Evolutionary conservation across 2,329 filamentous ascomycete genomes (phyloP).

Genomic region (Monosporascus sp.): DNA sequence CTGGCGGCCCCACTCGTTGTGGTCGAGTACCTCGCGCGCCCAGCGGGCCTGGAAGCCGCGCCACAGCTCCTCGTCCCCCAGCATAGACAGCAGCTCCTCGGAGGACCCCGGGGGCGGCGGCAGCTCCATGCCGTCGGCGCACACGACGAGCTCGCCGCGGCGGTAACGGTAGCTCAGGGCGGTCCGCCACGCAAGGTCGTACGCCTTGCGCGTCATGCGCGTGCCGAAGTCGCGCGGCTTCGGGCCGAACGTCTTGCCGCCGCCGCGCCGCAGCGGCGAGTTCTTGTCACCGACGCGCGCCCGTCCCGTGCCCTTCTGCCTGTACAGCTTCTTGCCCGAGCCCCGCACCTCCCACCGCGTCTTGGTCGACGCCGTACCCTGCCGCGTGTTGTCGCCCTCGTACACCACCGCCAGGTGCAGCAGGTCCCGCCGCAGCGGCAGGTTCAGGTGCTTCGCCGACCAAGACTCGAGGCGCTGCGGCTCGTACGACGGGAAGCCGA

Average conservation of each 20-base stretch:
- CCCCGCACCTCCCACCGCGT: constrained; percentile 80
- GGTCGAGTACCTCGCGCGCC: constrained; percentile 62
- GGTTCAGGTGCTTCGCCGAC: constrained; percentile 74
- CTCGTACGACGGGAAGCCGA: constrained; percentile 85
- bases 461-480: constrained; percentile 74
- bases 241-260: constrained; percentile 86
- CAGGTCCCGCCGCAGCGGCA: constrained; percentile 85
- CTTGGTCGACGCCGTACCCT: constrained; percentile 81
- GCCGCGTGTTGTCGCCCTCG: constrained; percentile 83
- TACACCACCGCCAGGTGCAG: constrained; percentile 88
- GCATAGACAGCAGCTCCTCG: constrained; percentile 22
- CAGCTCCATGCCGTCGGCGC: constrained; percentile 73
- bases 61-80: constrained; percentile 41
- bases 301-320: constrained; percentile 79
- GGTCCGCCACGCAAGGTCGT: constrained; percentile 92
- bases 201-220: constrained; percentile 78
- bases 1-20: constrained; percentile 63
- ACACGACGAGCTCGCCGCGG: constrained; percentile 79
- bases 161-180: constrained; percentile 89
- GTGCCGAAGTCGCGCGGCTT: constrained; percentile 88
- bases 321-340: constrained; percentile 73
- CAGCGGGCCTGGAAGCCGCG: constrained; percentile 58
- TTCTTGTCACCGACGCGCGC: constrained; percentile 79
- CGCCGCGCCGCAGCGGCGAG: constrained; percentile 75
- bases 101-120: constrained; percentile 43